These are phyloP conservation scores for Talaromyces borbonicus DNA, from an alignment of 495 filamentous ascomycete species.

Conservation along the genomic window DNA sequence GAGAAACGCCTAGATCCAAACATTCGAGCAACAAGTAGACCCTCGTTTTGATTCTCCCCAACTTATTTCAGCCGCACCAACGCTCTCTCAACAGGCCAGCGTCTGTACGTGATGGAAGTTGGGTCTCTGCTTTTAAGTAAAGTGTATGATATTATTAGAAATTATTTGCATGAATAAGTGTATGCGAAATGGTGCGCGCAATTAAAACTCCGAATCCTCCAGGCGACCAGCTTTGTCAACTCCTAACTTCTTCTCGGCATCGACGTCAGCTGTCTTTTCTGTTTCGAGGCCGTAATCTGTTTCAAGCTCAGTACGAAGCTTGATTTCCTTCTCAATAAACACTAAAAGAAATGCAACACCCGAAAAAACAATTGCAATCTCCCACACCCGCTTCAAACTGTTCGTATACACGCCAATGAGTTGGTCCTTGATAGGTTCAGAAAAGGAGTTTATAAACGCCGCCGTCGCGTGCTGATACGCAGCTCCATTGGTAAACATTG, in stretches of 20 bases:
- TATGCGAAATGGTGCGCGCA: neutral
- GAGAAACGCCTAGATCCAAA: no score
- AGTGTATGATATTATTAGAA: neutral
- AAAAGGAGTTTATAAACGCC: constrained; percentile 5
- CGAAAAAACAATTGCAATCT: constrained; percentile 12
- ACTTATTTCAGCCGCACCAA: no score
- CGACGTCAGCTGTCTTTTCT: neutral
- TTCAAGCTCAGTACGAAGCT: constrained; percentile 10
- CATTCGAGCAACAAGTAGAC: no score
- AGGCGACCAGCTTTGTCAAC: neutral
- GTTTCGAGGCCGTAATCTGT: constrained; percentile 11
- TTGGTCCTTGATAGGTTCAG: constrained; percentile 3
- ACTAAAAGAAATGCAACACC: constrained; percentile 12
- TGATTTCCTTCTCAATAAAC: constrained; percentile 15
- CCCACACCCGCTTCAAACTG: constrained; percentile 12
- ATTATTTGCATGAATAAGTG: neutral
- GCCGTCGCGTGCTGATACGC: constrained; percentile 3
- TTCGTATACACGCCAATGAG: constrained; percentile 12
- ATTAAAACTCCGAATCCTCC: neutral
- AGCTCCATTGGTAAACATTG: neutral
- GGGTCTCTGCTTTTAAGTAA: no score
- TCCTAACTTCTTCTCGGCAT: neutral
- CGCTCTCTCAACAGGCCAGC: no score
- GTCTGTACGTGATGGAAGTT: no score
- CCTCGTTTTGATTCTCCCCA: no score